A percentile compares a stretch with the other conserved stretches of the same genome.
Conservation (phyloP, 1,284 basidiomycete species). For the Macrocystidia cucumis region DNA sequence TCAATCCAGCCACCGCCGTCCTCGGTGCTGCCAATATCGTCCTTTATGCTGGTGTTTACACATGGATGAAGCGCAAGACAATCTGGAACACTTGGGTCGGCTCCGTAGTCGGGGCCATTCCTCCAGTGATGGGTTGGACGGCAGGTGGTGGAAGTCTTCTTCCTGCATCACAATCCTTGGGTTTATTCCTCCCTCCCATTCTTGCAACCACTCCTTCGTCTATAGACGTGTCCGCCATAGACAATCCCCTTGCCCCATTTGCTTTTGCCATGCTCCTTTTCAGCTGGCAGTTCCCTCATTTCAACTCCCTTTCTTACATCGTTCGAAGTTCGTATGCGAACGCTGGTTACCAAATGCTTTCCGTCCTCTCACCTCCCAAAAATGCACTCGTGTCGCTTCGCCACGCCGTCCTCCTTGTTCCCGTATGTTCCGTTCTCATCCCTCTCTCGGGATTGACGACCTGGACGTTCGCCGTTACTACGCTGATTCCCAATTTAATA, state of each 20-base stretch:
- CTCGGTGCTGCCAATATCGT: slow-evolving; percentile 84
- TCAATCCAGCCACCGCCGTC: slow-evolving; percentile 83
- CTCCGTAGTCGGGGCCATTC: slow-evolving; percentile 86
- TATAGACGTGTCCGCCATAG: slow-evolving; percentile 37
- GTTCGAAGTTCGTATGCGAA: slow-evolving; percentile 87
- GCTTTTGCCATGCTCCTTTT: slow-evolving; percentile 81
- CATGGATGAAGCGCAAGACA: slow-evolving; percentile 87
- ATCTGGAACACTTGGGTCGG: slow-evolving; percentile 96
- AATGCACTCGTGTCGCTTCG: slow-evolving; percentile 86
- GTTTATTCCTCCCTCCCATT: slow-evolving; percentile 48
- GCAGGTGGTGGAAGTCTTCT: slow-evolving; percentile 83
- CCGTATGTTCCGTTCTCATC: slow-evolving; percentile 74
- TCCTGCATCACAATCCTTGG: slow-evolving; percentile 42
- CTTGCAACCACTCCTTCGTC: slow-evolving; percentile 18
- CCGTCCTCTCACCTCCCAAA: slow-evolving; percentile 71
- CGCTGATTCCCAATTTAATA: slow-evolving; percentile 70
- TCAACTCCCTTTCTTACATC: slow-evolving; percentile 89
- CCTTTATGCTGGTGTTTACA: slow-evolving; percentile 91
- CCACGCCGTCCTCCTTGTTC: slow-evolving; percentile 76
- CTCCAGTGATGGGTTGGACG: slow-evolving; percentile 98
- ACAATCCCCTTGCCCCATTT: slow-evolving; percentile 74
- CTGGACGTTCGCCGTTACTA: slow-evolving; percentile 80
- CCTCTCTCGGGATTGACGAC: slow-evolving; percentile 87
- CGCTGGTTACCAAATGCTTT: slow-evolving; percentile 93
- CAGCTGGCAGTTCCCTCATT: slow-evolving; percentile 99